phyloP scores from a whole-genome alignment of 2,329 filamentous ascomycete species.

The Epichloe elymi region DNA sequence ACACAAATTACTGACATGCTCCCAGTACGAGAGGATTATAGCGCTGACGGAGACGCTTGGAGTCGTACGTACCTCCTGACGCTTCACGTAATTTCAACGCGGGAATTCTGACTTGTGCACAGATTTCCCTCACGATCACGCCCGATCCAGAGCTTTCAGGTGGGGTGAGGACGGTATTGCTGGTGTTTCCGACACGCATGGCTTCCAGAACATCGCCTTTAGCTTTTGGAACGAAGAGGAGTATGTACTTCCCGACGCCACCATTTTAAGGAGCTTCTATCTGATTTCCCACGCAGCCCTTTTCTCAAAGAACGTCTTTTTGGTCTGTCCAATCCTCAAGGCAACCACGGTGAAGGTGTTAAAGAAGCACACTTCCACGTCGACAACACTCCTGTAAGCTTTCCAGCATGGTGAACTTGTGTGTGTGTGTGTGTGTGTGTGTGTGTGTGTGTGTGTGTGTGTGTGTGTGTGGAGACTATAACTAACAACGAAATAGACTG shows the following conservation, averaged over 20 bases:
- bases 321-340: constrained; percentile 88
- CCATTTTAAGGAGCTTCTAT: no score
- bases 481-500: constrained; percentile 27
- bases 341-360: constrained; percentile 92
- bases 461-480: neutral
- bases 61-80: constrained; percentile 52
- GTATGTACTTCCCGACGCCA: constrained; percentile 29
- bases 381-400: constrained; percentile 69
- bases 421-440: neutral
- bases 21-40: constrained; percentile 77
- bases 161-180: constrained; percentile 98
- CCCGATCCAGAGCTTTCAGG: constrained; percentile 74
- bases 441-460: neutral
- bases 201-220: constrained; percentile 84
- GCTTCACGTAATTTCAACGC: constrained; percentile 3
- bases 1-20: constrained; percentile 13
- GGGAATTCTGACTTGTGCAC: constrained; percentile 3
- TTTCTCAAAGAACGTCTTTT: constrained; percentile 93
- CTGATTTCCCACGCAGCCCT: constrained; percentile 38
- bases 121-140: constrained; percentile 93
- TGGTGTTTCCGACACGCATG: constrained; percentile 83
- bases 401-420: neutral
- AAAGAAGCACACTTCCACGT: constrained; percentile 95
- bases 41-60: constrained; percentile 84
- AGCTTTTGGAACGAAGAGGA: constrained; percentile 97